These are phyloP conservation scores for Huiozyma sinensis DNA, from an alignment of 805 yeast species.

Conservation along the genomic window DNA sequence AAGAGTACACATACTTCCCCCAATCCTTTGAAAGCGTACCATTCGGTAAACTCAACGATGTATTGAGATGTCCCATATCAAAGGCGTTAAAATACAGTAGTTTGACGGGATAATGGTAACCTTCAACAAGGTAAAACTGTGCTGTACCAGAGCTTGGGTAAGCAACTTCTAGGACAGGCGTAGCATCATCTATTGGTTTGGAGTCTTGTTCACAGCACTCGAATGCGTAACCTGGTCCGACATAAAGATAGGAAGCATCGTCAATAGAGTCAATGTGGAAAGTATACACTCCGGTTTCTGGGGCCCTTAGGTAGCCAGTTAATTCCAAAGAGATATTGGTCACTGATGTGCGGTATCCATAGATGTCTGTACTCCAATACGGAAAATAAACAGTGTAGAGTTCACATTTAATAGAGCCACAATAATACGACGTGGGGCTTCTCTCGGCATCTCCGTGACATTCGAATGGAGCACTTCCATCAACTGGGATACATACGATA, in stretches of 20 bases:
- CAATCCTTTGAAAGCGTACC: background rate
- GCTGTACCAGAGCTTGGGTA: background rate
- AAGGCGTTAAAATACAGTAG: conserved; percentile 10
- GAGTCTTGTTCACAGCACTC: conserved; percentile 1
- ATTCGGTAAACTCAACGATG: conserved; percentile 9
- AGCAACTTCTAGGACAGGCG: too few relatives aligned
- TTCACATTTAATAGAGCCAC: too few relatives aligned
- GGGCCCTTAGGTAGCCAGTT: conserved; percentile 24
- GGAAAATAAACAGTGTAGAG: too few relatives aligned
- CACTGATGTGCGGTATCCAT: background rate
- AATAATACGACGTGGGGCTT: too few relatives aligned
- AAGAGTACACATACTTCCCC: too few relatives aligned
- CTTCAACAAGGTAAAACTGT: conserved; percentile 7
- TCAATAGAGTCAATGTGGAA: conserved; percentile 20
- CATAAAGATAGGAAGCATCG: conserved; percentile 17
- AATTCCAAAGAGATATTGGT: conserved; percentile 19
- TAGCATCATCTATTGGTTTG: too few relatives aligned
- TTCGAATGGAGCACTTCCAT: too few relatives aligned
- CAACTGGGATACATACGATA: too few relatives aligned
- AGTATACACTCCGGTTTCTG: conserved; percentile 23
- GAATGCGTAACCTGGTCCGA: conserved; percentile 27
- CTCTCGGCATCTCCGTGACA: too few relatives aligned
- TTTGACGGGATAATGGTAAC: conserved; percentile 19
- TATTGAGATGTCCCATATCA: conserved; percentile 2
- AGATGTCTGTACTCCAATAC: too few relatives aligned